Evolutionary conservation across 164 flowering plant genomes (phyloP), one percentile per base, ranked within the genome.

Genomic region (Warburgia ugandensis): DNA sequence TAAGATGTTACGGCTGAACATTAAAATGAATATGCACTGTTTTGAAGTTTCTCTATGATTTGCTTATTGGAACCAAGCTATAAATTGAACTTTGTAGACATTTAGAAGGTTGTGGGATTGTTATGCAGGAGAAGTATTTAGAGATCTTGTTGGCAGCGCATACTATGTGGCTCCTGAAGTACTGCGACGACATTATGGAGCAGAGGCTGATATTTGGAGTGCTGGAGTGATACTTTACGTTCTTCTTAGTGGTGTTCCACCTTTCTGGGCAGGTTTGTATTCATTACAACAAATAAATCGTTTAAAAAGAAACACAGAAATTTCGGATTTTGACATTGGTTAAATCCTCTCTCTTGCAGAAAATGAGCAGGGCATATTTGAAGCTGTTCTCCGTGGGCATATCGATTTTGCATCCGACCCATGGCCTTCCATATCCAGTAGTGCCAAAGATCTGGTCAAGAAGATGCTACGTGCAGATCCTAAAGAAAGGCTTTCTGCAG

Each of bases 81-180:
- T n/a, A n/a, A n/a, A n/a, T n/a, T n/a, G n/a, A n/a, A n/a, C n/a
- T n/a, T n/a, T n/a, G n/a, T n/a, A n/a, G n/a, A n/a, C n/a, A n/a
- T n/a, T 3, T 14, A 37, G 41, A 37, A 37, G 5, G 17, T 14
- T 37, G 5, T 37, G 4, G 17, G 2, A n/a, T n/a, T n/a, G n/a
- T n/a, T n/a, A 10, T 26, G 32, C 80, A 91, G 98, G 96, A 41
- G 86, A 91, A 47, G 75, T 65, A 5, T 87, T 87, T 45, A 92
- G 61, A 62, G 98, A 92, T 57, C 79, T 92, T 52, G 98, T 92
- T 52, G 98, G 98, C 50, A 92, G 96, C 70, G 90, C 96, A 49
- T 92, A 83, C 62, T 92, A 92, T 74, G 94, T 91, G 30, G 98
- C 97, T 52, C 97, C 97, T 36, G 97, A 91, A 65, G 96, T 91